Conservation (phyloP, 148 eudicot species). For the Diospyros kaki region DNA sequence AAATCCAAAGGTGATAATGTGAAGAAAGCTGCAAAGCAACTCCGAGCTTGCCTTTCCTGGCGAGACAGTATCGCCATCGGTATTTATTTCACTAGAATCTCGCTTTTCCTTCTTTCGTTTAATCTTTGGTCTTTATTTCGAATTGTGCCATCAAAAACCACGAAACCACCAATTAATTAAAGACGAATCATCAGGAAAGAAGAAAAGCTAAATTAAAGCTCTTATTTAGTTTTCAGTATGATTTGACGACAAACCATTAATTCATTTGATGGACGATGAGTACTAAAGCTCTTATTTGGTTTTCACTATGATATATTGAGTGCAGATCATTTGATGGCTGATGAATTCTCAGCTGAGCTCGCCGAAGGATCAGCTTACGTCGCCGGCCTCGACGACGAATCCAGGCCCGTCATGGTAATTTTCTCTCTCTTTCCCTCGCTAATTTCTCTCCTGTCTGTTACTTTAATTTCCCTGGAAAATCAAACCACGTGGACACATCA, state of each 20-base stretch:
- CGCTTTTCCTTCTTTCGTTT: constrained; percentile 20
- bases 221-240: background rate
- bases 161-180: background rate
- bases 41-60: constrained; percentile 83
- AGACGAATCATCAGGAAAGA: background rate
- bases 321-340: constrained; percentile 52
- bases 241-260: constrained; percentile 37
- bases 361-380: constrained; percentile 92
- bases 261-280: no score
- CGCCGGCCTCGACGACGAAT: constrained; percentile 85
- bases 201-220: background rate
- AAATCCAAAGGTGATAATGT: constrained; percentile 77
- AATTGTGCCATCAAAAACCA: constrained; percentile 18
- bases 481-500: background rate
- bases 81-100: constrained; percentile 13
- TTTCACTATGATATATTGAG: no score
- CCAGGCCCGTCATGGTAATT: constrained; percentile 72
- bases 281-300: no score
- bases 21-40: constrained; percentile 81
- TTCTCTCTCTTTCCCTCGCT: constrained; percentile 1
- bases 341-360: constrained; percentile 89
- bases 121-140: background rate
- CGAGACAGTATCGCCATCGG: constrained; percentile 68
- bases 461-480: background rate
- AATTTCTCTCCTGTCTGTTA: background rate